Conservation (phyloP, 1,139 yeast species). For the Scheffersomyces titani region DNA sequence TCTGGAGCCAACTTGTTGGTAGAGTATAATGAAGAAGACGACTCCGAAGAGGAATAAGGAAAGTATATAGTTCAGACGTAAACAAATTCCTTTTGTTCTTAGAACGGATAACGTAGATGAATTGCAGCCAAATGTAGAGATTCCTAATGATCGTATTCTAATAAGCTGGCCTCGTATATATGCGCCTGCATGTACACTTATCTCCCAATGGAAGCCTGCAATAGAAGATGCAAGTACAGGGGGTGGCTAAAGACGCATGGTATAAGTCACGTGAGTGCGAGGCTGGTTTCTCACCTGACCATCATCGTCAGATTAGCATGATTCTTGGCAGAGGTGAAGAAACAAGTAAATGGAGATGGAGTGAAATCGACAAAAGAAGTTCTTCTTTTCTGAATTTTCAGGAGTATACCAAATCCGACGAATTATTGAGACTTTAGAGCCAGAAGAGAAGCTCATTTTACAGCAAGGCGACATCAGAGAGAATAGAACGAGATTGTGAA, state of each 20-base stretch:
- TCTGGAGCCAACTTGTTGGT: slow-evolving; percentile 44
- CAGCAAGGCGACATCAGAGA: not conserved
- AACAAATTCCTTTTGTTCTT: not conserved
- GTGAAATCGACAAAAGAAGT: not conserved
- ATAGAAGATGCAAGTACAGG: not conserved
- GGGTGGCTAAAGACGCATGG: not conserved
- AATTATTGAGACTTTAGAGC: not conserved
- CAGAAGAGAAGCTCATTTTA: not conserved
- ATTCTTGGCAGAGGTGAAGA: not conserved
- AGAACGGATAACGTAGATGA: not conserved
- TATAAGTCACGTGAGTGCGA: not conserved
- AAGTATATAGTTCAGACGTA: not conserved
- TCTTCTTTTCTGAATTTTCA: not conserved
- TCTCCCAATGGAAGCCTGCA: not conserved
- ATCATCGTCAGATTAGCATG: not conserved
- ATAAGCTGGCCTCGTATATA: not conserved
- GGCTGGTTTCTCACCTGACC: not conserved
- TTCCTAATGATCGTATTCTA: not conserved
- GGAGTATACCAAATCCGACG: not conserved
- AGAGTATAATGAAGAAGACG: slow-evolving; percentile 28
- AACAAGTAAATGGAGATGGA: not conserved
- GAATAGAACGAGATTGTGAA: not conserved
- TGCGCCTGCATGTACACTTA: not conserved
- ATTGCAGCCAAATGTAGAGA: not conserved
- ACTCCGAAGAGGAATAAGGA: slow-evolving; percentile 18